These are phyloP conservation scores for Verticillium albo-atrum DNA, from an alignment of 2,329 filamentous ascomycete species.

Conservation along the genomic window DNA sequence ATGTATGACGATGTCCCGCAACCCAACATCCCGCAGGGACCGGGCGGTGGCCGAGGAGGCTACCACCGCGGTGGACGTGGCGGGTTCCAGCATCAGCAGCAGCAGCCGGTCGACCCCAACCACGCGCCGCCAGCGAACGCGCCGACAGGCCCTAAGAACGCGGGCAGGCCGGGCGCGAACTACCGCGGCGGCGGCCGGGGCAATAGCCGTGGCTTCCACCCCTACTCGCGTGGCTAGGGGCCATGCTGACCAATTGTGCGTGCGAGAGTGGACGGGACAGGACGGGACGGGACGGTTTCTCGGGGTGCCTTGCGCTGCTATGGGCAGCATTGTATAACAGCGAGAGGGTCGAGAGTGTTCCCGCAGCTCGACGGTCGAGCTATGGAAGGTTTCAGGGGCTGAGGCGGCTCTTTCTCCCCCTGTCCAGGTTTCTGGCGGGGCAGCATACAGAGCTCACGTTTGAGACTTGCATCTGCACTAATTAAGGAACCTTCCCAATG, in stretches of 20 bases:
- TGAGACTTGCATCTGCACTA: not conserved
- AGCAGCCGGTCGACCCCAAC: slow-evolving; percentile 28
- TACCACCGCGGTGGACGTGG: slow-evolving; percentile 37
- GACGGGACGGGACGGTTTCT: not conserved
- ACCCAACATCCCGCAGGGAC: slow-evolving; percentile 58
- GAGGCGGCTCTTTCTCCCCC: no score
- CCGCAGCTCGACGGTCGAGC: not conserved
- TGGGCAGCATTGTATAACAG: not conserved
- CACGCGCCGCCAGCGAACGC: slow-evolving; percentile 55
- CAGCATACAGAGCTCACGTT: not conserved
- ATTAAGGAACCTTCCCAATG: not conserved
- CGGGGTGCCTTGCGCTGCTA: not conserved
- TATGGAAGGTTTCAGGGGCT: not conserved
- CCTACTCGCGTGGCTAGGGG: slow-evolving; percentile 47
- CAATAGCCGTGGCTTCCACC: slow-evolving; percentile 71
- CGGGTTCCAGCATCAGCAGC: slow-evolving; percentile 16
- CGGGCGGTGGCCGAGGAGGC: slow-evolving; percentile 32
- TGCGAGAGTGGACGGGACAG: not conserved
- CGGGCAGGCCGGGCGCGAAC: slow-evolving; percentile 84
- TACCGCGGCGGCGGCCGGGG: slow-evolving; percentile 87
- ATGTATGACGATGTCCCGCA: slow-evolving; percentile 97
- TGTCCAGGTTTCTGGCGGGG: not conserved
- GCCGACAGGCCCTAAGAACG: slow-evolving; percentile 94
- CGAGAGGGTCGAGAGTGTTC: not conserved
- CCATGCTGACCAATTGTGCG: not conserved